These are phyloP conservation scores for Phytopythium mirpurense DNA, from an alignment of 352 stramenopile genomes.

Conservation along the genomic window DNA sequence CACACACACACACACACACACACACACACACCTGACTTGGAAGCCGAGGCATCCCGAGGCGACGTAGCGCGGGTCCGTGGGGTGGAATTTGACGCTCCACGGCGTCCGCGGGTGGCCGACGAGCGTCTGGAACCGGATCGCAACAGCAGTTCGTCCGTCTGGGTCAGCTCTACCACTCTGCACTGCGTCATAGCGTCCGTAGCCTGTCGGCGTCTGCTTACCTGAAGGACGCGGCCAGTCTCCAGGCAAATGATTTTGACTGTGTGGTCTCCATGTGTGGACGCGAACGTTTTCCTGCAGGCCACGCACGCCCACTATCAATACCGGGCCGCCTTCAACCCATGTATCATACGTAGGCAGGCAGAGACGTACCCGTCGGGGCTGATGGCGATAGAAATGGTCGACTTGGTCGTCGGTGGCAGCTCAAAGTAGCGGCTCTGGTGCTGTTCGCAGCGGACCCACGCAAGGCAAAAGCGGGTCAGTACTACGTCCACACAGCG, in stretches of 20 bases:
- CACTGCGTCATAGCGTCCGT: too few relatives aligned
- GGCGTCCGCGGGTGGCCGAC: slow-evolving; percentile 84
- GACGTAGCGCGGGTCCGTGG: slow-evolving; percentile 90
- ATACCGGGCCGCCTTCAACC: too few relatives aligned
- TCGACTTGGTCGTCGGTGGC: slow-evolving; percentile 82
- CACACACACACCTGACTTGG: slow-evolving; percentile 82
- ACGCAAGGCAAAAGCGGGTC: not conserved
- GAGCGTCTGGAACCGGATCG: slow-evolving; percentile 46
- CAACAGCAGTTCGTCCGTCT: not conserved
- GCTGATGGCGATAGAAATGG: slow-evolving; percentile 86
- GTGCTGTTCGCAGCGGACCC: slow-evolving; percentile 33
- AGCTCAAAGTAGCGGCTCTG: slow-evolving; percentile 84
- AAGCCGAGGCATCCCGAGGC: slow-evolving; percentile 96
- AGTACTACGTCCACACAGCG: not conserved
- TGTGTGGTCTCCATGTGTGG: slow-evolving; percentile 97
- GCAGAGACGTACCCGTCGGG: slow-evolving; percentile 62
- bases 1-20: too few relatives aligned
- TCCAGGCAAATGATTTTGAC: slow-evolving; percentile 97
- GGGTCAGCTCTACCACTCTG: not conserved
- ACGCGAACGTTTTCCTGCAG: slow-evolving; percentile 90
- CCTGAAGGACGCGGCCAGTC: slow-evolving; percentile 81
- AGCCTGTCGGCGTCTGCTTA: slow-evolving; percentile 8
- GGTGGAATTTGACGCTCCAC: slow-evolving; percentile 99
- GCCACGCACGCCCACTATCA: not conserved
- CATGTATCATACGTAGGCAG: not conserved